Evolutionary conservation across 2,329 filamentous ascomycete genomes (phyloP), one percentile per base, ranked within the genome.

Genomic region (Trichophyton simii): DNA sequence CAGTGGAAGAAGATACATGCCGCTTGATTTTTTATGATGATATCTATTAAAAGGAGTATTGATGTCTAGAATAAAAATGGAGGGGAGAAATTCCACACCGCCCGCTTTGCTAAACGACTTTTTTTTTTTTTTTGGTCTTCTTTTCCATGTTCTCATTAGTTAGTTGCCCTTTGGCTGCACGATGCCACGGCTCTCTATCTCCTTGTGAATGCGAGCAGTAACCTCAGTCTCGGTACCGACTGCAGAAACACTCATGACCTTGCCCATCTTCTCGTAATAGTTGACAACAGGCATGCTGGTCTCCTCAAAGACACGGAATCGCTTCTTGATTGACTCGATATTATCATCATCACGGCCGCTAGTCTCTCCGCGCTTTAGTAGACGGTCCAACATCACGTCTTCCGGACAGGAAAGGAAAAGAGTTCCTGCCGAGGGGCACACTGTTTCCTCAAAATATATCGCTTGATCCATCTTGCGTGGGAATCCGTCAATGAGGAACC

Each of bases 391-490:
- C 89, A 99, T 94, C 69, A 90, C 87, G 59, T 84, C 82, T 79
- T 97, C 94, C 5, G 91, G 87, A 72, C 91, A 96, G 76, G 96
- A 90, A 73, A 91, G 92, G 80, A 99, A 99, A 64, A 99, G 81
- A 2, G 95, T 94, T 70, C 95, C 86, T 72, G 84, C 83, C 62
- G 88, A 89, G 9, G 85, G 86, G 70, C 90, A 94, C 58, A 99
- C 92, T 3, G 86, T 82, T 73, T 90, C 83, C 78, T 99, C 94
- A 72, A 99, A 99, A 76, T 90, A 91, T 66, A 90, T 74, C 13
- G 92, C 94, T 81, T 99, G 94, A 79, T 97, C 94, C 79, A 97
- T 88, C 80, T 99, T 96, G 69, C 94, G 85, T 36, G 94, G 94
- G 80, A 97, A 99, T 11, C 94, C 85, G 66, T 87, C 85, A 64